Evolutionary conservation across 805 yeast genomes (phyloP), one percentile per base, ranked within the genome.

Genomic region (Wickerhamomyces queroliae): DNA sequence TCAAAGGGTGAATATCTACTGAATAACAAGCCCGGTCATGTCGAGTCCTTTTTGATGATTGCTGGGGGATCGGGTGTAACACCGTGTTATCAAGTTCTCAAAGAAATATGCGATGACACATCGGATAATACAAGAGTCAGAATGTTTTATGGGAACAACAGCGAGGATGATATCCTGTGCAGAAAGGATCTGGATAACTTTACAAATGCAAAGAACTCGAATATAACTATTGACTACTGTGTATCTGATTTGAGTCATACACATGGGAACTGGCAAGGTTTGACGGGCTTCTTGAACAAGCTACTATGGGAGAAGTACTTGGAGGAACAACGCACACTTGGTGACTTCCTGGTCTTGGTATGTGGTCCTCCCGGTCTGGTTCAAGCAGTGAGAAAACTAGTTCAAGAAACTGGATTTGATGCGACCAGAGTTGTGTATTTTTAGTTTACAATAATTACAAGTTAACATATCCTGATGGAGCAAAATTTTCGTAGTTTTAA

Each of bases 41-140:
- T 48, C 23, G 45, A 50, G 13, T 44, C 54, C 3, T 49, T 74
- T 49, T 54, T 71, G 22, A 70, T 83, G 66, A 66, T 83, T 50
- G 90, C 88, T 3, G 93, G 90, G 48, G 93, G 93, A 19, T 77
- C 89, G 0, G 93, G 96, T 34, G 80, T 89, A 44, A 86, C 96
- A 5, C 95, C 96, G 28, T 78, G 86, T 65, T 71, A 83, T 55
- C 93, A 87, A 61, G 80, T 88, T 13, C 67, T 83, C 39, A 78
- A 85, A 39, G 73, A 74, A 40, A 69, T 82, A 34, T 74, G 80
- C 47, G 80, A 86, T 19, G 74, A 78, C 19, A 77, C 83, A 5
- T 76, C 69, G 38, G 88, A 82, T 58, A 37, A 52, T 30, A 80
- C 88, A 25, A 67, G 70, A 38, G 68, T 83, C 43, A 68, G 72